Evolutionary conservation across 2,329 filamentous ascomycete genomes (phyloP), one percentile per base, ranked within the genome.

Genomic region (Diaporthe vaccinii): DNA sequence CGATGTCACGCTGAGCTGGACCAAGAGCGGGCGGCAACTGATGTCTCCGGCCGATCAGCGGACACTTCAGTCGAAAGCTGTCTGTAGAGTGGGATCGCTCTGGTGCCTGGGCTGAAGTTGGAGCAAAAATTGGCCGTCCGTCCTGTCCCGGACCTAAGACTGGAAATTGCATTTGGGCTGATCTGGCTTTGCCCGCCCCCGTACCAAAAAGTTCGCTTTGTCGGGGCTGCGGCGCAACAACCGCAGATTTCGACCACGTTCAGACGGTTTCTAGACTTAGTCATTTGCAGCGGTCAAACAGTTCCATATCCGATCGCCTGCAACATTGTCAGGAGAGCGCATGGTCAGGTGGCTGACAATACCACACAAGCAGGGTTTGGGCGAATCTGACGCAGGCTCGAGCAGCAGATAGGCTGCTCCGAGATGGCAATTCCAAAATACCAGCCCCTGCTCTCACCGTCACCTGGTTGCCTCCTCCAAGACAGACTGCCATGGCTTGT

Each of bases 11-110:
- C 65, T 68, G 65, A 31, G 46, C 34, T 55, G 49, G 65, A 69
- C 65, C 65, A 69, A 55, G 49, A 44, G 49, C 65, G 49, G 65
- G 65, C 65, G 65, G 65, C 65, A 69, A 69, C 65, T 69, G 65
- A 55, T 69, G 65, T 69, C 49, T 69, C 65, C 65, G 65, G 65
- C n/a, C 65, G 65, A 69, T 69, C 65, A 69, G 65, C 65, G 65
- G 65, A 69, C 41, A 55, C 65, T 69, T 69, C 31, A 55, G 65
- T 69, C 31, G 49, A 68, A 34, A 55, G 65, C 46, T 68, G 65
- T 39, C 46, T 46, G 46, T 31, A 39, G 65, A 53, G 65, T 68
- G 46, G 65, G 65, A 68, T 68, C 65, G 65, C 65, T 53, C 65
- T 53, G 46, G 46, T n/a, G 46, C 10, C 65, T 53, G 65, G 65